Base-by-base conservation (phyloP, 2,329 filamentous ascomycete genomes). In the Cryphonectria parasitica region DNA sequence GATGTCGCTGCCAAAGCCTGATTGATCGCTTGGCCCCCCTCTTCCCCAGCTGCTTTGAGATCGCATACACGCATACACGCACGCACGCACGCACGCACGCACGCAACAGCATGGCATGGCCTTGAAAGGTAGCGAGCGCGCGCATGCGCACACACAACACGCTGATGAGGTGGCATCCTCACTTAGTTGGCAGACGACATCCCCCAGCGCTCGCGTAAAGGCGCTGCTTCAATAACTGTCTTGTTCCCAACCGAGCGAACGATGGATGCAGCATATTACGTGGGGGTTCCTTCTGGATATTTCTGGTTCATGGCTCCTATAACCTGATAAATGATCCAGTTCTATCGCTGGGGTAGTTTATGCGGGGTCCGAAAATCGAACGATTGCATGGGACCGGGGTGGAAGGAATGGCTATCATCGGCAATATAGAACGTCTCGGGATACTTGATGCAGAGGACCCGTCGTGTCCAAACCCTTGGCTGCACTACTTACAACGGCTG, bases 361-460 rank as follows among this genome's bases (percentile, higher is more conserved):
- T 31, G 62, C 45, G 45, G 45, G 43, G 31, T 25, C 41, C 43
- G 43, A 52, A 52, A 22, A 52, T 52, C 19, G 19, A 66, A 36
- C 19, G 8, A 25, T 56, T 39, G 43, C 49, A 66, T 34, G 45
- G 64, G 31, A 10, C 3, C 1, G 2, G 17, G 43, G 43, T 17
- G 43, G 43, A 5, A 2, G 15, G 6, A 28, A 19, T 71, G 65
- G 70, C 31, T 71, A 64, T 56, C 41, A 28, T 69, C 70, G 67
- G 69, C 69, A 68, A 62, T 65, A 34, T 43, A 19, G 31, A 22
- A 10, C 34, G 17, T 4, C n/a, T 19, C 62, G 62, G 62, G 25
- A 64, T 64, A 64, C 62, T 52, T 19, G 28, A 64, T 64, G 17
- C 41, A 34, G 62, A 31, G 22, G 31, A 22, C 28, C 62, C 43